Evolutionary conservation across 2,329 filamentous ascomycete genomes (phyloP).

Genomic region (Fusarium sp.): DNA sequence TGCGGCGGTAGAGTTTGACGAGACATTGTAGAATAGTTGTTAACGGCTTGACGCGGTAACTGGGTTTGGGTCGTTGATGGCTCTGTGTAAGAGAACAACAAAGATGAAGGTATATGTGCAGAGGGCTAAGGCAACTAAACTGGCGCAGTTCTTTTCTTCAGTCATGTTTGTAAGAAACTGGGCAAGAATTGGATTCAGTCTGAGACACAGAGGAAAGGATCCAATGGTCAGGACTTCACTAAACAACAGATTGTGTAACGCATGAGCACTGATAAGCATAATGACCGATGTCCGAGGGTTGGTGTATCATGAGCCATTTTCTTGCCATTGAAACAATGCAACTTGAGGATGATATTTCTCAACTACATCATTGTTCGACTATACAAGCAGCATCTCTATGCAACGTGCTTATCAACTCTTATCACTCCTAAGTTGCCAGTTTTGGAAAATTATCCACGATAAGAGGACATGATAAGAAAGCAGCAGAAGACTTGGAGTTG

Average conservation of each 20-base stretch:
- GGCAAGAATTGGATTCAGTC: not conserved
- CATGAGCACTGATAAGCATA: slow-evolving; percentile 14
- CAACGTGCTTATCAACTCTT: slow-evolving; percentile 12
- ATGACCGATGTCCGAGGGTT: not conserved
- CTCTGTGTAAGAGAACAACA: not conserved
- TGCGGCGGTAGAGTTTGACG: not conserved
- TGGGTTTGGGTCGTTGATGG: not conserved
- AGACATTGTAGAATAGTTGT: not conserved
- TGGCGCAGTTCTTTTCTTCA: not conserved
- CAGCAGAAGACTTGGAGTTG: not conserved
- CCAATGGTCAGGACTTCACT: not conserved
- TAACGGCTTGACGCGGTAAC: rapidly evolving
- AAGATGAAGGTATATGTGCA: not conserved
- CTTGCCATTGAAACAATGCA: not conserved
- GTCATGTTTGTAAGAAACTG: not conserved
- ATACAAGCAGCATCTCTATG: not conserved
- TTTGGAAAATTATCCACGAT: slow-evolving; percentile 45
- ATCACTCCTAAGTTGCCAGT: slow-evolving; percentile 14
- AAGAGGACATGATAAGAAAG: slow-evolving; percentile 7
- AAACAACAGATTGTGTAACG: no score
- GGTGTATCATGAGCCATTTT: not conserved
- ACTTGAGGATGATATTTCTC: not conserved
- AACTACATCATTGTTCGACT: not conserved
- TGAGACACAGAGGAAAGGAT: not conserved
- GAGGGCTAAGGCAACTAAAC: not conserved